Conservation (phyloP, 1,284 basidiomycete genomes). For the Leccinum huronense region DNA sequence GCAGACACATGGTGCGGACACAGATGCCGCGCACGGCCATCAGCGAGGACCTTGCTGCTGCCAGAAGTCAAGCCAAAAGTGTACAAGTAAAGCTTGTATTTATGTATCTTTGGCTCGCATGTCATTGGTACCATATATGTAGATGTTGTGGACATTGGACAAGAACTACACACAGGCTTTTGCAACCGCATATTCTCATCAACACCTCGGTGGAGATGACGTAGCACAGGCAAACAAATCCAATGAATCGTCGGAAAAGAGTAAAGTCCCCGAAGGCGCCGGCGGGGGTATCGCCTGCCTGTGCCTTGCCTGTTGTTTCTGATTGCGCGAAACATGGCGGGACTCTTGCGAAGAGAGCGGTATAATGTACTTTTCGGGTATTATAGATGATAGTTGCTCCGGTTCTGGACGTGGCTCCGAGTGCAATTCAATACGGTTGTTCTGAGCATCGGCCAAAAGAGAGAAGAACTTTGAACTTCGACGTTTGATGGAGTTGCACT, state of each 20-base stretch:
- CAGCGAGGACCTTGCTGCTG: neutral
- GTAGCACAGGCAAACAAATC: slow-evolving; percentile 47
- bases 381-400: slow-evolving; percentile 11
- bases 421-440: slow-evolving; percentile 41
- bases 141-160: neutral
- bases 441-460: slow-evolving; percentile 46
- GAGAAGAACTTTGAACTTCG: slow-evolving; percentile 40
- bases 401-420: slow-evolving; percentile 15
- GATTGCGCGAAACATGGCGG: slow-evolving; percentile 14
- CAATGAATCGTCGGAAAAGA: slow-evolving; percentile 50
- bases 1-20: slow-evolving; percentile 20
- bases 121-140: neutral
- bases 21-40: neutral
- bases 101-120: neutral
- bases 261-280: slow-evolving; percentile 13
- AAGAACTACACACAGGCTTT: slow-evolving; percentile 14
- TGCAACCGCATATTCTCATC: slow-evolving; percentile 7
- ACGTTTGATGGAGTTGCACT: slow-evolving; percentile 12
- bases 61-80: neutral
- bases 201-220: slow-evolving; percentile 31
- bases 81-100: neutral
- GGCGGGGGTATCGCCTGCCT: slow-evolving; percentile 9
- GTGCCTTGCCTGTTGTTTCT: slow-evolving; percentile 11
- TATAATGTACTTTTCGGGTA: slow-evolving; percentile 20
- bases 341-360: slow-evolving; percentile 19